Evolutionary conservation across 805 yeast genomes (phyloP).

Genomic region (Candida montana): DNA sequence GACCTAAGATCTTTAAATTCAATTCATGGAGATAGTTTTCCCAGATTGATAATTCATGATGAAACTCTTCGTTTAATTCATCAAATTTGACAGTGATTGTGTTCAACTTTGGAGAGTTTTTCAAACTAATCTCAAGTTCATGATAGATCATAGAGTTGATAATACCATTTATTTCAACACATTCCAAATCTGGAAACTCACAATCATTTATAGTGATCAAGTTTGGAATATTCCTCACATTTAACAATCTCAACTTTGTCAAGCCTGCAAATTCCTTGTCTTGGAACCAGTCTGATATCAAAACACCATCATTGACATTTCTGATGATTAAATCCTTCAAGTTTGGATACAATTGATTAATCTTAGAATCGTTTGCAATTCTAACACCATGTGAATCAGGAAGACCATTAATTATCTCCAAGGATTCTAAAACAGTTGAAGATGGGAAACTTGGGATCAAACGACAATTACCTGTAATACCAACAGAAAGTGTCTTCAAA

Average conservation of each 20-base stretch:
- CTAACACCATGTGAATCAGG: not conserved
- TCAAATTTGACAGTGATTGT: conserved; percentile 15
- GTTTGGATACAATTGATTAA: conserved; percentile 4
- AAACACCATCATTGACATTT: not conserved
- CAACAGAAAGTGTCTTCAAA: not conserved
- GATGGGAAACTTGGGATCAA: not conserved
- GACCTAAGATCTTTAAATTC: conserved; percentile 1
- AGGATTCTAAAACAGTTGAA: not conserved
- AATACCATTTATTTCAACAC: conserved; percentile 4
- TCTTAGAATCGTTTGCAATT: not conserved
- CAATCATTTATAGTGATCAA: conserved; percentile 1
- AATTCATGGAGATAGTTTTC: conserved; percentile 4
- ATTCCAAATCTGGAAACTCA: conserved; percentile 4
- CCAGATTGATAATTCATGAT: conserved; percentile 5
- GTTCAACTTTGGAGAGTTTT: conserved; percentile 2
- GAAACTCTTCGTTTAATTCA: conserved; percentile 4
- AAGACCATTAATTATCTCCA: conserved; percentile 1
- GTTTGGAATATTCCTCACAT: conserved; percentile 1
- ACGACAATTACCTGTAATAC: not conserved
- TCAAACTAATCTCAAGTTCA: conserved; percentile 2
- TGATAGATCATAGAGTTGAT: conserved; percentile 4
- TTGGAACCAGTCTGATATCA: conserved; percentile 1
- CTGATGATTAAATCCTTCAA: not conserved
- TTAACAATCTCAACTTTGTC: not conserved
- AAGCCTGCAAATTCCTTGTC: not conserved